Evolutionary conservation across 345 rosid species (phyloP), one percentile per base, ranked within the genome.

Genomic region (Pistacia vera): DNA sequence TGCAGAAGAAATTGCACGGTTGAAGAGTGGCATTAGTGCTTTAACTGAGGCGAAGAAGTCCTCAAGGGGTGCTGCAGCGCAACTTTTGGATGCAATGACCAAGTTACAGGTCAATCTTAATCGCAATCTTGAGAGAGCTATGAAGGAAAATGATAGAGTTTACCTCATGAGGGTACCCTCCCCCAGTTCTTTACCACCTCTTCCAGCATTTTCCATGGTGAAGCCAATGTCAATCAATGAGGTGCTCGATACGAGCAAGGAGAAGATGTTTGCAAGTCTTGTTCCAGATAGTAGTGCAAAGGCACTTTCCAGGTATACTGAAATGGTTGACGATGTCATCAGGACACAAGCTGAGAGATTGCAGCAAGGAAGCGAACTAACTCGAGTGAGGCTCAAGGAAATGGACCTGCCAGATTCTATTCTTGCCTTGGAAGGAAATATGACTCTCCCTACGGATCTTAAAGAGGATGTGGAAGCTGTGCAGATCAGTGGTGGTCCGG

Each of bases 401-500:
- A 96, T 96, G 99, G 98, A 93, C 80, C 87, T 96, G 63, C 99
- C 99, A n/a, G 99, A 96, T 62, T 91, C 98, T 60, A 88, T 96
- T 87, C 95, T 90, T 79, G 91, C 97, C 63, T 78, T 96, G 80
- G 99, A 96, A 86, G 99, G 99, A 68, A 89, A 86, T 74, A 74
- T 80, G 59, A 51, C 81, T 17, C 90, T 96, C 76, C 97, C 97
- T 56, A 75, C 73, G 58, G 92, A 93, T 83, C 89, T 96, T 59
- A 96, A 87, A 81, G 97, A 92, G 75, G 98, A 96, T 73, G 97
- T 93, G 71, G 99, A 96, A 87, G 97, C 91, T 60, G 98, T 96
- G 84, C 98, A 93, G 86, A 86, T 90, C 75, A 83, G 97, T 84
- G 98, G 98, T 2, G 95, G 97, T 55, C 98, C 97, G 48, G 91